Evolutionary conservation across 306 rosid species (phyloP), one percentile per base, ranked within the genome.

Genomic region (Fagus crenata): DNA sequence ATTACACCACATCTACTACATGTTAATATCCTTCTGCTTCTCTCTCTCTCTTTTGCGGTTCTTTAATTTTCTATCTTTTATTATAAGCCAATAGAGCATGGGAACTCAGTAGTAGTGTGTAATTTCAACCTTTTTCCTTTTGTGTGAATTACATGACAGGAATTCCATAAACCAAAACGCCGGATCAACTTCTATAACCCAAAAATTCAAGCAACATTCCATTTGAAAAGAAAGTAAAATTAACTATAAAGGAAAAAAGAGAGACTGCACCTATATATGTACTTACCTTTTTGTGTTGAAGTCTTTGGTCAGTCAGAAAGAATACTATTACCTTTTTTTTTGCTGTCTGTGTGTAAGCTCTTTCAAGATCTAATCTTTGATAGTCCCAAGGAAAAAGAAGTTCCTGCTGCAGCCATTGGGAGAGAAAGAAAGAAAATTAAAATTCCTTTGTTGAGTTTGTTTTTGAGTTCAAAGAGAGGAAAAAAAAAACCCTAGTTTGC

Each of bases 401-500:
- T 46, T 22, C 28, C 28, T 46, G 51, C 69, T 59, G 67, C 40
- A 77, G 84, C 71, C 70, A 75, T 81, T 67, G 35, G 56, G 75
- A 74, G 85, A 78, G 81, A 22, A 22, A 22, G 28, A 22, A 22
- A 22, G 28, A 22, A 84, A 75, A 69, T 17, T 33, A 58, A 61
- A 53, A 75, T 69, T 80, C 77, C 72, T 31, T 78, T 71, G 72
- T 59, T 70, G 86, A 87, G 83, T 82, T 84, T 87, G 86, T 84
- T 75, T 82, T 85, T 82, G 89, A 81, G 87, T 74, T 82, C 81
- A 81, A 59, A 81, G 49, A 40, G 65, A 49, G 78, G 80, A 69
- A 83, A 22, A 22, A 22, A 22, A 22, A 22, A 93, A 86, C 96
- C 98, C 96, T 91, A 88, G 84, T 73, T 79, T 84, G 85, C 65